Percentiles rank a stretch among this genome's conserved stretches.
Evolutionary conservation across 805 yeast species (phyloP).

Genomic region (Candida fluviatilis): DNA sequence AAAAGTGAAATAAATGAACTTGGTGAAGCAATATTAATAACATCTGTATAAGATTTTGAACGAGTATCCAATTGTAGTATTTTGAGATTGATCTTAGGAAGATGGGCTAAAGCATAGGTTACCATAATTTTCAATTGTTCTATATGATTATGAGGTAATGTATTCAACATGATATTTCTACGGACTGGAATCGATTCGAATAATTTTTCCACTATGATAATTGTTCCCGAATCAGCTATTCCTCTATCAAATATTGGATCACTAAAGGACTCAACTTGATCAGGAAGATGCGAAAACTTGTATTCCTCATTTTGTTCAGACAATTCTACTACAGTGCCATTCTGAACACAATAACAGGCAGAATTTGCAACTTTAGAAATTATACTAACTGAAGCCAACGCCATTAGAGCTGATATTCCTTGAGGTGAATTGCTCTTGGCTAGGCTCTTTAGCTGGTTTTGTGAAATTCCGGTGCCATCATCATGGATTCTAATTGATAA

Average conservation of each 20-base stretch:
- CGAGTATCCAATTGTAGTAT: neutral
- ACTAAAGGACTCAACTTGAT: too few relatives aligned
- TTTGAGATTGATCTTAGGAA: slow-evolving; percentile 12
- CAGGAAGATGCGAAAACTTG: too few relatives aligned
- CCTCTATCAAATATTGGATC: too few relatives aligned
- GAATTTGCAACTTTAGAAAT: slow-evolving; percentile 2
- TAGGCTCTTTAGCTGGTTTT: slow-evolving; percentile 19
- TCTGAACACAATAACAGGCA: neutral
- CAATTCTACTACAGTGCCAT: too few relatives aligned
- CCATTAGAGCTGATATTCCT: neutral
- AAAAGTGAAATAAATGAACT: slow-evolving; percentile 5
- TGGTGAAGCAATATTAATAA: slow-evolving; percentile 14
- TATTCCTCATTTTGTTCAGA: too few relatives aligned
- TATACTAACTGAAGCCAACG: neutral
- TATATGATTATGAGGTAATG: slow-evolving; percentile 16
- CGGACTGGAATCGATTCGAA: slow-evolving; percentile 46
- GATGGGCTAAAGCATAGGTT: slow-evolving; percentile 22
- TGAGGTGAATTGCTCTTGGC: neutral
- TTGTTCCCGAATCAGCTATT: slow-evolving; percentile 35
- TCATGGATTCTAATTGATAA: slow-evolving; percentile 48
- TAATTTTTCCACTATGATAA: slow-evolving; percentile 31
- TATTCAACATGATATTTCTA: slow-evolving; percentile 16
- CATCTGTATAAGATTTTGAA: neutral
- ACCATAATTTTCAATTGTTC: slow-evolving; percentile 25
- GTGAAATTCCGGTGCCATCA: slow-evolving; percentile 66